Base-by-base conservation (phyloP, 2,329 filamentous ascomycete genomes). In the Zalaria obscura region DNA sequence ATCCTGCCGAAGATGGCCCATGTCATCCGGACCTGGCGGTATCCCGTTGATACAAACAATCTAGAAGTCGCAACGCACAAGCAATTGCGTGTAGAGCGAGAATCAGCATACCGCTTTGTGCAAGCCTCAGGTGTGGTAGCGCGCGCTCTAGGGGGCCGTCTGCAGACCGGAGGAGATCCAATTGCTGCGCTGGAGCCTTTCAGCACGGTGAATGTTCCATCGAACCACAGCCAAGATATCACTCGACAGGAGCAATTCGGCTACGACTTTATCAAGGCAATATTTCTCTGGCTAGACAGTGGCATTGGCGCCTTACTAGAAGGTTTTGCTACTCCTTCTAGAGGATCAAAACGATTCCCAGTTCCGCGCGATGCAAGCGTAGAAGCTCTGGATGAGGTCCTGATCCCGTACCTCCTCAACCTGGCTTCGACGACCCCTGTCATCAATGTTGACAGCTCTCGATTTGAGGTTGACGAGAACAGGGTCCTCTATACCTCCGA, bases 241-340 rank as follows among this genome's bases (percentile, higher is more conserved):
- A 51, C 62, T 8, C 48, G 50, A 5, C 59, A 64, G 18, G 66
- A 73, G 36, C 68, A 69, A 9, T 80, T 80, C 52, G 66, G 66
- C n/a, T 78, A 78, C 49, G 76, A 80, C 48, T 80, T 80, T 48
- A 50, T 80, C 26, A 77, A 75, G 52, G 74, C 76, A 1, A 76
- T 80, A 35, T 52, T 77, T 2, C 61, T 79, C 1, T 80, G 75
- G 73, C 58, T 80, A 2, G 72, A 76, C 41, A 75, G 73, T 29
- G 76, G 76, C 6, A 60, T 72, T 9, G 61, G 67, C 5, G 66
- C 65, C 27, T 55, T 80, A 6, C 54, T 78, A 2, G 63, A 70
- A 44, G 74, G 71, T 0, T 80, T 80, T 54, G 72, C 69, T 34
- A 61, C 65, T 25, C 55, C 64, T 47, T 56, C 61, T 27, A 40